Base-by-base conservation (phyloP, 768 basidiomycete genomes). In the Boletus huronensis region DNA sequence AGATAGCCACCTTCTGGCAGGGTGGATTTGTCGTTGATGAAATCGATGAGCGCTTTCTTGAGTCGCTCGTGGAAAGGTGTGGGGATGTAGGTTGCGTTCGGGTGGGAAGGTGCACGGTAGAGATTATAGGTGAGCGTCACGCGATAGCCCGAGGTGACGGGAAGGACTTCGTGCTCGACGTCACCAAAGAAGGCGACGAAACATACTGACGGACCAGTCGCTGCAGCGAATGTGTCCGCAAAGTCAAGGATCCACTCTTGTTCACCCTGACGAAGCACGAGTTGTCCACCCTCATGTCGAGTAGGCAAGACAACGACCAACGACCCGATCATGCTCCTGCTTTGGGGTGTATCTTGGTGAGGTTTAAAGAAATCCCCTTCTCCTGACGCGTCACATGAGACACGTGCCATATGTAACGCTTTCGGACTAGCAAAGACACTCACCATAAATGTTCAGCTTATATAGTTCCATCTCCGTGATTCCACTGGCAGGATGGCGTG, bases 251-350 rank as follows among this genome's bases (percentile, higher is more conserved):
- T 60, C 70, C 70, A 75, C 39, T 75, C 74, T 21, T 65, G 53
- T 2, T 1, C 3, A 19, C 16, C 19, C 2, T 53, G 21, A 6
- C 45, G 46, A 26, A 53, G 46, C 3, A 49, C 41, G 31, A 54
- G 34, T n/a, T 49, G 56, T 14, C 56, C 53, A 7, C 56, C 53
- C 25, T 46, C 44, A 6, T 58, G 48, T 0, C 58, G 39, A 0
- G 74, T 76, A 17, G 79, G 80, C 43, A 79, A 72, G n/a, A 77
- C 69, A n/a, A 81, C 57, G 2, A 82, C 74, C 6, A 84, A 73
- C 1, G 80, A 80, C 1, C 77, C 80, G 41, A 84, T 74, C 74
- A 80, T 80, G 32, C 32, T 34, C 32, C 14, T 16, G 10, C 66
- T 59, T 4, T 75, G 74, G 3, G 78, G 77, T 0, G 79, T 79